phyloP scores from a whole-genome alignment of 2,329 filamentous ascomycete genomes.

The Aspergillus aculeatus region DNA sequence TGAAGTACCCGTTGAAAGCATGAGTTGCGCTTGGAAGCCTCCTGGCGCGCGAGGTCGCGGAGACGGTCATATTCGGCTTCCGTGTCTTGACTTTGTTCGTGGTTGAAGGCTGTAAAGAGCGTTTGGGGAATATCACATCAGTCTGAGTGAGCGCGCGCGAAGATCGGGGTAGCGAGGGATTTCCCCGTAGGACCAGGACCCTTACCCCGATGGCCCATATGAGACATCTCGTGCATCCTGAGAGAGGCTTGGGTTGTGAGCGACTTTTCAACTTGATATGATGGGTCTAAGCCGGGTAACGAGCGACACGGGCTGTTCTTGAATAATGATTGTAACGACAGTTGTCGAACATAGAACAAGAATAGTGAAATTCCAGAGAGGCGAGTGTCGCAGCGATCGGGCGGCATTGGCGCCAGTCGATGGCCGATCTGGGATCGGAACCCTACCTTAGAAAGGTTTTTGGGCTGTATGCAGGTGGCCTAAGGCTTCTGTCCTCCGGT shows the following conservation, averaged over 20 bases:
- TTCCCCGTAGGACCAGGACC: conserved; percentile 1
- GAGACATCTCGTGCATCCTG: conserved; percentile 45
- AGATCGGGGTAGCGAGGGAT: not conserved
- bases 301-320: not conserved
- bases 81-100: conserved; percentile 62
- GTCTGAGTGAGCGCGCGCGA: not conserved
- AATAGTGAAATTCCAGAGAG: conserved; percentile 1
- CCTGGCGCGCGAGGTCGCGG: conserved; percentile 75
- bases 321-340: not conserved
- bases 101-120: conserved; percentile 66
- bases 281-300: not conserved
- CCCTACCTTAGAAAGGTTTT: not conserved
- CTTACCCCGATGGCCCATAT: conserved; percentile 42
- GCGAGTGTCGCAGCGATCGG: not conserved
- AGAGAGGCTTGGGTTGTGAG: not conserved
- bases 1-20: conserved; percentile 68
- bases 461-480: not conserved
- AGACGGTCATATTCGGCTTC: conserved; percentile 92
- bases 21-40: conserved; percentile 72
- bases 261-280: not conserved
- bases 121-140: not conserved
- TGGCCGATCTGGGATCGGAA: not conserved
- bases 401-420: not conserved
- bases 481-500: too few relatives aligned
- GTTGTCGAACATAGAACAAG: not conserved